Evolutionary conservation across 768 basidiomycete genomes (phyloP).

Genomic region (Astraeus odoratus): DNA sequence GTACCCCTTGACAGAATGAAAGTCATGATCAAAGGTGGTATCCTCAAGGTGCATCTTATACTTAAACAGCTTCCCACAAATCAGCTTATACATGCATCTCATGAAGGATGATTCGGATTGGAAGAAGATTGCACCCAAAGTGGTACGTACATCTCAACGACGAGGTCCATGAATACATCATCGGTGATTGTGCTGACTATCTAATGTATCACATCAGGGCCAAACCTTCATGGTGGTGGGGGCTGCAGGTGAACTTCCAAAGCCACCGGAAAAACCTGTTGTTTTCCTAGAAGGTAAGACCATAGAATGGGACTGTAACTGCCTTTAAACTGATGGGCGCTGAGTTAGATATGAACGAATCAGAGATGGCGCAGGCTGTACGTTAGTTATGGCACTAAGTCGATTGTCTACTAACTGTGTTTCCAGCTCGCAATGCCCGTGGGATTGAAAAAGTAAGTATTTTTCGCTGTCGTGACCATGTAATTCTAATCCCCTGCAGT

Average conservation of each 20-base stretch:
- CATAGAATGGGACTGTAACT: background rate
- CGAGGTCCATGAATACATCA: background rate
- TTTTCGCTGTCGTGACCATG: background rate
- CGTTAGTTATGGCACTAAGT: conserved; percentile 14
- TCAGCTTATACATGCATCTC: background rate
- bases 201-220: conserved; percentile 39
- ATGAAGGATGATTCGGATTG: conserved; percentile 80
- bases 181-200: background rate
- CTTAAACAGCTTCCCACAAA: background rate
- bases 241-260: conserved; percentile 85
- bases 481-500: conserved; percentile 23
- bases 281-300: conserved; percentile 79
- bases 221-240: conserved; percentile 94
- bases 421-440: conserved; percentile 70
- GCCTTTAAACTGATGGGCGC: conserved; percentile 9
- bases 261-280: conserved; percentile 70
- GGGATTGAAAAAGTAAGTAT: conserved; percentile 65
- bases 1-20: conserved; percentile 93
- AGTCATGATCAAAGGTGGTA: conserved; percentile 90
- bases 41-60: conserved; percentile 64
- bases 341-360: conserved; percentile 74
- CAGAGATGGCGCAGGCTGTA: conserved; percentile 74
- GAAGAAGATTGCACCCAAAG: conserved; percentile 78
- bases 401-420: conserved; percentile 1
- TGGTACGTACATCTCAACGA: conserved; percentile 37